phyloP scores from a whole-genome alignment of 768 basidiomycete genomes.

The Lentinus brumalis region DNA sequence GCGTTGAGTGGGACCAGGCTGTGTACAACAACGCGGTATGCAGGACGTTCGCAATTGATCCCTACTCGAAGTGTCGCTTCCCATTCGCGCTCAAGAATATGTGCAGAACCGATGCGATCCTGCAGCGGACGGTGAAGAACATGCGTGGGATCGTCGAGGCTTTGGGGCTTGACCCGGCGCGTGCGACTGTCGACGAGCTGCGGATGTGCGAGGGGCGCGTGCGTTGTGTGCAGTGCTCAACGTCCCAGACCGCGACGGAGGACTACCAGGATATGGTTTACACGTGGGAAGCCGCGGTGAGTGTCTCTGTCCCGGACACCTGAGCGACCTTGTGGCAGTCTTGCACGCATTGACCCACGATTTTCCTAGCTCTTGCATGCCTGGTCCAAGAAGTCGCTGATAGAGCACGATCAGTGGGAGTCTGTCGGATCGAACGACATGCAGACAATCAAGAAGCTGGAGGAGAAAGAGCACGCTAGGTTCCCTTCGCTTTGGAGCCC shows the following conservation, averaged over 20 bases:
- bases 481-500: neutral
- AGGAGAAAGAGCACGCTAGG: neutral
- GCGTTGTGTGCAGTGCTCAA: neutral
- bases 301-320: neutral
- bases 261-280: neutral
- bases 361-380: neutral
- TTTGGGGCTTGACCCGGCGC: neutral
- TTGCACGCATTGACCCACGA: neutral
- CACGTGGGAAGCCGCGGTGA: slow-evolving; percentile 2
- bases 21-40: neutral
- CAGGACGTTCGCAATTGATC: too few species aligned
- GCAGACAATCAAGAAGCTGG: neutral
- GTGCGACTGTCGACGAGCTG: neutral
- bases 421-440: neutral
- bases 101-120: neutral
- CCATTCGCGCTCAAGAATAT: neutral
- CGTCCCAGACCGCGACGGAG: neutral
- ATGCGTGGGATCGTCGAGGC: slow-evolving; percentile 1
- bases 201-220: neutral
- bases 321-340: too few species aligned
- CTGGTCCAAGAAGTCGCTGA: neutral
- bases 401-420: neutral
- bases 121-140: neutral
- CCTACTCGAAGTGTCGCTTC: too few species aligned
- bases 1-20: neutral